Evolutionary conservation across 2,329 filamentous ascomycete species (phyloP).

Genomic region (Plectosphaerella plurivora): DNA sequence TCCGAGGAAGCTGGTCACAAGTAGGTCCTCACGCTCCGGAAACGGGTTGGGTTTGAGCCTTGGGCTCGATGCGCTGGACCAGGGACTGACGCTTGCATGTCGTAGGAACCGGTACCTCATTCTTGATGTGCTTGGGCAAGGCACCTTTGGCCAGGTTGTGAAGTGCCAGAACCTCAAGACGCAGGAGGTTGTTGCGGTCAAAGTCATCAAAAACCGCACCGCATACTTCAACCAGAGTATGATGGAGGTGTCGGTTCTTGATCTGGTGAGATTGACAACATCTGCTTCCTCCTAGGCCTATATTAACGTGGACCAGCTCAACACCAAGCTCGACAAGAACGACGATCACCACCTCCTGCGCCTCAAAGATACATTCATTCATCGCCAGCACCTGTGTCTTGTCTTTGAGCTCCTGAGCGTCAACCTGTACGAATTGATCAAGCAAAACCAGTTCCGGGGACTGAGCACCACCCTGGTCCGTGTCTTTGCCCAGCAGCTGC

Average conservation of each 20-base stretch:
- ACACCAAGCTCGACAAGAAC: constrained; percentile 98
- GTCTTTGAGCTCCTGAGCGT: constrained; percentile 96
- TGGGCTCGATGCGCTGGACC: no score
- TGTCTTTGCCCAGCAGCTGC: constrained; percentile 93
- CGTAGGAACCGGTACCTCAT: constrained; percentile 89
- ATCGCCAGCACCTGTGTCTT: constrained; percentile 91
- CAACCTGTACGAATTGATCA: constrained; percentile 97
- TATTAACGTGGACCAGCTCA: constrained; percentile 55
- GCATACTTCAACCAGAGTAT: constrained; percentile 99
- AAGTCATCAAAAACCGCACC: constrained; percentile 98
- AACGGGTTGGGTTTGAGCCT: no score
- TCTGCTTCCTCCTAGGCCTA: not conserved
- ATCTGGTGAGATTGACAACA: constrained; percentile 59
- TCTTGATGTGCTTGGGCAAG: constrained; percentile 92
- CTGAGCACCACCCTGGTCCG: constrained; percentile 94
- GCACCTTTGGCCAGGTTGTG: constrained; percentile 96
- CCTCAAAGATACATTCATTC: constrained; percentile 96
- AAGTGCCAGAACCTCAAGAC: constrained; percentile 99
- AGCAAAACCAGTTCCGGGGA: constrained; percentile 98
- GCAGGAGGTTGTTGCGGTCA: constrained; percentile 96
- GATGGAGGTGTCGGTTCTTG: constrained; percentile 99
- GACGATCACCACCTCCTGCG: constrained; percentile 95
- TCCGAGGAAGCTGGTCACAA: constrained; percentile 98
- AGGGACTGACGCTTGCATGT: constrained; percentile 6
- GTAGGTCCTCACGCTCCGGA: constrained; percentile 40